Evolutionary conservation across 805 yeast species (phyloP).

Genomic region (Candida chilensis): DNA sequence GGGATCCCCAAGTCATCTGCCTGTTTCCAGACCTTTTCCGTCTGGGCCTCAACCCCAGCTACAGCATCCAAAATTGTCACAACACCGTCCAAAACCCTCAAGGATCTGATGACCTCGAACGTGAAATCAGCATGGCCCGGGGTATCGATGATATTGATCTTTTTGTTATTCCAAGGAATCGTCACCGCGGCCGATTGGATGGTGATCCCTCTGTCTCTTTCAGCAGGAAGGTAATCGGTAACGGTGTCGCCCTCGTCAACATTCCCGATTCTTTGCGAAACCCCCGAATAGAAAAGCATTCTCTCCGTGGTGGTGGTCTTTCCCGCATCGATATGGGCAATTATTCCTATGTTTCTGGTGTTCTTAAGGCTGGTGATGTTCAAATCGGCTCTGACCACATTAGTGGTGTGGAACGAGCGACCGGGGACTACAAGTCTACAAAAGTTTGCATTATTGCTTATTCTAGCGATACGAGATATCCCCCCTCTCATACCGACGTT

Average conservation of each 20-base stretch:
- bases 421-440: too few relatives aligned
- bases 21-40: slow-evolving; percentile 95
- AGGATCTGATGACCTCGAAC: slow-evolving; percentile 84
- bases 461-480: too few relatives aligned
- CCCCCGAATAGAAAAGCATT: slow-evolving; percentile 85
- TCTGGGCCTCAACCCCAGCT: slow-evolving; percentile 97
- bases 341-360: slow-evolving; percentile 85
- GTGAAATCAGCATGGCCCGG: slow-evolving; percentile 99
- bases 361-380: slow-evolving; percentile 6
- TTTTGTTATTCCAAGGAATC: slow-evolving; percentile 66
- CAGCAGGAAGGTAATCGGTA: slow-evolving; percentile 86
- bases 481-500: too few relatives aligned
- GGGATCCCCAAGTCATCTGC: slow-evolving; percentile 66
- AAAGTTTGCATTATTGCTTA: too few relatives aligned
- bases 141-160: slow-evolving; percentile 86
- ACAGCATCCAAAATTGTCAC: slow-evolving; percentile 91
- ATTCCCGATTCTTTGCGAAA: slow-evolving; percentile 73
- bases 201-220: slow-evolving; percentile 88
- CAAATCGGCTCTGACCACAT: too few relatives aligned
- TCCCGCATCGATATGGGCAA: slow-evolving; percentile 99
- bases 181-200: slow-evolving; percentile 95
- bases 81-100: slow-evolving; percentile 90
- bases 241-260: slow-evolving; percentile 97
- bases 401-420: too few relatives aligned
- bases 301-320: slow-evolving; percentile 97